A percentile compares a stretch with the other conserved stretches of the same genome.
These are phyloP conservation scores for Rhododendron ferrugineum DNA, from an alignment of 148 eudicot genomes.

Conservation along the genomic window DNA sequence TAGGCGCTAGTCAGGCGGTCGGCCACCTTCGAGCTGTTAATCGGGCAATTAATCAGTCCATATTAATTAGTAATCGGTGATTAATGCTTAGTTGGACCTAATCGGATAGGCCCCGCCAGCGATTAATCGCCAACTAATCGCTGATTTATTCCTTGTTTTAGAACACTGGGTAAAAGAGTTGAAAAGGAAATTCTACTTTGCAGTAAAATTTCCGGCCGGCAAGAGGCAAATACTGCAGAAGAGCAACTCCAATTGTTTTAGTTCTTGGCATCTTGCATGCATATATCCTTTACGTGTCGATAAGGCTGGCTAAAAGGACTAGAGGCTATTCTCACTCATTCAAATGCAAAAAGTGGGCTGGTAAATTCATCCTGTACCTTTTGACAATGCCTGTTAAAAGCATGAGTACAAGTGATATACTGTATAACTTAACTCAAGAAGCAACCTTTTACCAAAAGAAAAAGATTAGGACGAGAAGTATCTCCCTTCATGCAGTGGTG, in stretches of 20 bases:
- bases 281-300: not conserved
- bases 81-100: too few relatives aligned
- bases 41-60: too few relatives aligned
- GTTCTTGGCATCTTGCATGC: not conserved
- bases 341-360: not conserved
- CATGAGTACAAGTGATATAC: not conserved
- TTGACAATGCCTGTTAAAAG: not conserved
- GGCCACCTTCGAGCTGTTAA: too few relatives aligned
- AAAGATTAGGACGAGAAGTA: not conserved
- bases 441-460: not conserved
- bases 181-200: not conserved
- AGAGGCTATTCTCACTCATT: not conserved
- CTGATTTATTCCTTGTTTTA: too few relatives aligned
- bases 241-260: not conserved
- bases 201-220: not conserved
- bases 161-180: not conserved
- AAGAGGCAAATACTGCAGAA: not conserved
- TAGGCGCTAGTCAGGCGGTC: too few relatives aligned
- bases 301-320: not conserved
- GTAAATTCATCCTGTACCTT: not conserved
- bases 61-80: too few relatives aligned
- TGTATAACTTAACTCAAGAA: not conserved
- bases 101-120: too few relatives aligned
- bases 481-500: not conserved
- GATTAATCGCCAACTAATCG: too few relatives aligned